A percentile compares a stretch with the other conserved stretches of the same genome.
Conservation (phyloP, 2,329 filamentous ascomycete species). For the Achaetomium macrosporum region DNA sequence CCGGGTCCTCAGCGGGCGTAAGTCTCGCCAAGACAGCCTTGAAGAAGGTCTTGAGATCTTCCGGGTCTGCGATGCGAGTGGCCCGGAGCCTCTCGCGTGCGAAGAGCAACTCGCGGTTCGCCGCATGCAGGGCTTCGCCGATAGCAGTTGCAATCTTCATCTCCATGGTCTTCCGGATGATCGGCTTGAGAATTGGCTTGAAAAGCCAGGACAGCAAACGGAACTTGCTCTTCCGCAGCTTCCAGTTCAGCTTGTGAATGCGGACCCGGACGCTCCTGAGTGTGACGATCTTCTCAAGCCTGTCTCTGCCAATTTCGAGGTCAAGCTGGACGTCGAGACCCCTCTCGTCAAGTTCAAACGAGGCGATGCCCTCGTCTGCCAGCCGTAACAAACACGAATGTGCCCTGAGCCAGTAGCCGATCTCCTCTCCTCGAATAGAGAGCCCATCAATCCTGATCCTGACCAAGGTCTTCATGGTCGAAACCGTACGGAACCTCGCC, state of each 20-base stretch:
- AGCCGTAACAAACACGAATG: conserved; percentile 71
- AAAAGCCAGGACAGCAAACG: conserved; percentile 74
- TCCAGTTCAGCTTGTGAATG: conserved; percentile 83
- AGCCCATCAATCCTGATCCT: conserved; percentile 77
- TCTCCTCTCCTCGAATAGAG: conserved; percentile 75
- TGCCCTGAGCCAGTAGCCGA: conserved; percentile 83
- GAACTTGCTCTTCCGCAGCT: conserved; percentile 67
- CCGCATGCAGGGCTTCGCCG: conserved; percentile 59
- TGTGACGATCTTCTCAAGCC: conserved; percentile 73
- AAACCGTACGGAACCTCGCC: conserved; percentile 61
- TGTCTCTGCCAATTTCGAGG: conserved; percentile 72
- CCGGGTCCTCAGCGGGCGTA: conserved; percentile 65
- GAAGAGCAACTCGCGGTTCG: conserved; percentile 82
- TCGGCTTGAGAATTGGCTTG: conserved; percentile 75
- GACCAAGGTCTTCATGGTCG: conserved; percentile 62
- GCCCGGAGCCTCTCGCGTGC: conserved; percentile 82
- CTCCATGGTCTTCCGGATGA: conserved; percentile 75
- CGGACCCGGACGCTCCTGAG: conserved; percentile 70
- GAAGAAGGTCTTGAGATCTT: conserved; percentile 75
- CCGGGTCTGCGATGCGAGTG: conserved; percentile 73
- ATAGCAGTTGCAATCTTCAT: conserved; percentile 69
- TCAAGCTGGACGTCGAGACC: conserved; percentile 84
- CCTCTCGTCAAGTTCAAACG: conserved; percentile 76
- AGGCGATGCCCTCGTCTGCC: conserved; percentile 76
- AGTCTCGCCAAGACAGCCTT: conserved; percentile 75